Conservation (phyloP, 192 early-diverging fungal species). For the Chytriomyces sp. region DNA sequence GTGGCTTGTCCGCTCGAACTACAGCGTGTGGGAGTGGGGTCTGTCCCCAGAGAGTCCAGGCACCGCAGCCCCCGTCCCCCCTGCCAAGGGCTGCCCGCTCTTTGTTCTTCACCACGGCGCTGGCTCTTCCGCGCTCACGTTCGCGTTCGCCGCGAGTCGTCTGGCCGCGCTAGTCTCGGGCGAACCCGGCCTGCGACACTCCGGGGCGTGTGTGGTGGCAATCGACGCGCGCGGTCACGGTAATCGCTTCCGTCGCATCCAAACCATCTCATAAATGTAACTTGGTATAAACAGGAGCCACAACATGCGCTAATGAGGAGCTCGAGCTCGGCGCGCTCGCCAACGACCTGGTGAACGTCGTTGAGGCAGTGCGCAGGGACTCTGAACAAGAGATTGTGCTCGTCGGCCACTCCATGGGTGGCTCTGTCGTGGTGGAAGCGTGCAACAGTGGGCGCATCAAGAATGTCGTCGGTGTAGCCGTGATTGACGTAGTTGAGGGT, state of each 20-base stretch:
- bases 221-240: constrained; percentile 27
- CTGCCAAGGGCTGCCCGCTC: constrained; percentile 19
- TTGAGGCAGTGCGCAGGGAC: constrained; percentile 9
- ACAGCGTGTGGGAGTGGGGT: background rate
- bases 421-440: constrained; percentile 10
- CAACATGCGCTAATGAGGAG: constrained; percentile 4
- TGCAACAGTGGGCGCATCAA: background rate
- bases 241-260: background rate
- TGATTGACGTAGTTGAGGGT: constrained; percentile 30
- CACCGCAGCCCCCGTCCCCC: background rate
- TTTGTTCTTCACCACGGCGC: constrained; percentile 54
- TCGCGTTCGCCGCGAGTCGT: constrained; percentile 25
- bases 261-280: background rate
- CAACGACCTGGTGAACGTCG: constrained; percentile 5
- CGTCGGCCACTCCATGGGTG: constrained; percentile 25
- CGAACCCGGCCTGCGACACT: background rate
- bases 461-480: constrained; percentile 21
- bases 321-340: background rate
- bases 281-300: constrained; percentile 8
- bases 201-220: constrained; percentile 10
- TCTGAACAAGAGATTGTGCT: constrained; percentile 14
- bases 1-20: background rate
- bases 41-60: background rate
- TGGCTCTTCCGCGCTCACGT: constrained; percentile 46
- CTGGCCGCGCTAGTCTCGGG: constrained; percentile 7